These are phyloP conservation scores for Mycena rosella DNA, from an alignment of 768 basidiomycete genomes.

Conservation along the genomic window DNA sequence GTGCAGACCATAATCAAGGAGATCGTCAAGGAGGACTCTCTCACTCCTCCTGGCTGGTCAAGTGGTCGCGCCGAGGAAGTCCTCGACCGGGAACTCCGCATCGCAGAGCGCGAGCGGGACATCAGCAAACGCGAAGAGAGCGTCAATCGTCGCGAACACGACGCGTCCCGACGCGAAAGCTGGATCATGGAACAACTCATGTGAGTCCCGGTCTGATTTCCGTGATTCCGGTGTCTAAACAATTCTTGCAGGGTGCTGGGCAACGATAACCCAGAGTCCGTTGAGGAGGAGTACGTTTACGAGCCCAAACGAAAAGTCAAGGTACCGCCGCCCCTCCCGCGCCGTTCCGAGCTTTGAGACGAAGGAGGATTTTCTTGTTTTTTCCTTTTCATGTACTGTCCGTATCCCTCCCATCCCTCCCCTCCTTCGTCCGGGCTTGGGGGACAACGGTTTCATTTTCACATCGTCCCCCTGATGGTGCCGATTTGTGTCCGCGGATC, in stretches of 20 bases:
- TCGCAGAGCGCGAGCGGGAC: constrained; percentile 88
- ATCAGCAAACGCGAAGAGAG: constrained; percentile 88
- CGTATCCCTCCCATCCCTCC: constrained; percentile 71
- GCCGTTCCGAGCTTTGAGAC: constrained; percentile 95
- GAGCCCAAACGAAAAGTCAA: constrained; percentile 90
- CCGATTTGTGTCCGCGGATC: constrained; percentile 51
- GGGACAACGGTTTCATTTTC: constrained; percentile 81
- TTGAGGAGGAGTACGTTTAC: constrained; percentile 88
- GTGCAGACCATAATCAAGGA: constrained; percentile 90
- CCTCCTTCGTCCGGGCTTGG: constrained; percentile 94
- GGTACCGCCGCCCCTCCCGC: constrained; percentile 88
- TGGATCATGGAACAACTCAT: constrained; percentile 96
- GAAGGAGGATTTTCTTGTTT: constrained; percentile 79
- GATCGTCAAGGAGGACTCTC: constrained; percentile 84
- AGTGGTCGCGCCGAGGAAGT: constrained; percentile 83
- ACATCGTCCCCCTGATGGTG: constrained; percentile 74
- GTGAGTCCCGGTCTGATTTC: constrained; percentile 57
- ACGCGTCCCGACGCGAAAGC: constrained; percentile 85
- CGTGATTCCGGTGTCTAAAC: neutral
- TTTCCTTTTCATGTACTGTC: constrained; percentile 73
- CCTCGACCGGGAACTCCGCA: constrained; percentile 86
- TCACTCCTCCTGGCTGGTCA: constrained; percentile 87
- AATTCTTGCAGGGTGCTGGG: constrained; percentile 68
- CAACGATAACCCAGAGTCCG: constrained; percentile 71
- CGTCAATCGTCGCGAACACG: constrained; percentile 88